phyloP scores from a whole-genome alignment of 306 rosid genomes.

The Acacia confusa region DNA sequence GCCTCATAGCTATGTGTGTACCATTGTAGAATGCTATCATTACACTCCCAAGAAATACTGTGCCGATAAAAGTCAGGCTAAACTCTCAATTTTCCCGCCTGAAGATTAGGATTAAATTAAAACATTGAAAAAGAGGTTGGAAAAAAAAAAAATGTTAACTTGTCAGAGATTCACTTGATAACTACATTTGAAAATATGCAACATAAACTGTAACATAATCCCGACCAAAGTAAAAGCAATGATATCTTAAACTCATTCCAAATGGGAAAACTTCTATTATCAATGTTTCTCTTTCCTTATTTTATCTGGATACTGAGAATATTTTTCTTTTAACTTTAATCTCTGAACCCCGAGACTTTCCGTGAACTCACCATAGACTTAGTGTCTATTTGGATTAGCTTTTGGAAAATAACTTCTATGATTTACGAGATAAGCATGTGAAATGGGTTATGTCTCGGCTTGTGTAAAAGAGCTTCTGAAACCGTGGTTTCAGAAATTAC shows the following conservation, averaged over 20 bases:
- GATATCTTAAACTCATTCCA: not conserved
- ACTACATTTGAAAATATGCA: not conserved
- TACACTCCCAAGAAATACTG: not conserved
- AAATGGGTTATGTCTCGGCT: too few species aligned
- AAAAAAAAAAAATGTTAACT: not conserved
- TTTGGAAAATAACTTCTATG: too few species aligned
- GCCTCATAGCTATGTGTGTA: not conserved
- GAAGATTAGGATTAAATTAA: not conserved
- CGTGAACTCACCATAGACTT: not conserved
- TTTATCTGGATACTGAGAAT: not conserved
- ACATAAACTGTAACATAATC: not conserved
- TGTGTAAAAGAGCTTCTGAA: too few species aligned
- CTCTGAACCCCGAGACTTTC: slow-evolving; percentile 5
- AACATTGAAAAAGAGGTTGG: not conserved
- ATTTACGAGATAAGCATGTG: too few species aligned
- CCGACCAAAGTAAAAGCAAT: not conserved
- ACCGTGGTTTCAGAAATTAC: too few species aligned
- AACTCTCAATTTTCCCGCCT: not conserved
- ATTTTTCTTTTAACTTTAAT: not conserved
- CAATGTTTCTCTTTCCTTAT: not conserved
- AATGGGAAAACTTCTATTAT: not conserved
- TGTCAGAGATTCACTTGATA: not conserved
- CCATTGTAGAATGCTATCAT: not conserved
- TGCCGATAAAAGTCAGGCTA: not conserved
- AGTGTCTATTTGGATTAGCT: too few species aligned